Conservation (phyloP, 352 stramenopile genomes). For the Pythium grandisporangium region DNA sequence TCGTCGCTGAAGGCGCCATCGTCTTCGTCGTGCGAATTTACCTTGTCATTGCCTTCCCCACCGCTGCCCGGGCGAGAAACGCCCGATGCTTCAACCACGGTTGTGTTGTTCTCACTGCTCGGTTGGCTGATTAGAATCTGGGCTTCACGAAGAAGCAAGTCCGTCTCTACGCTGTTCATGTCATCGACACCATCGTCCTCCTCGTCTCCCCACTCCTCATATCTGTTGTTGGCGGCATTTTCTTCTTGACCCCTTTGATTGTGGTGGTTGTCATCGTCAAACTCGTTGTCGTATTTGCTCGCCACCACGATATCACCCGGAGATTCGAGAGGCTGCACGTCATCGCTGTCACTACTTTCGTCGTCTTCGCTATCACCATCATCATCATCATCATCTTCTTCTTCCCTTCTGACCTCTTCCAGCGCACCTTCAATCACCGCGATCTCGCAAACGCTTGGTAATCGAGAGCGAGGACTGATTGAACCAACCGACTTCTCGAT, state of each 20-base stretch:
- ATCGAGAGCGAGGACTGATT: too few species aligned
- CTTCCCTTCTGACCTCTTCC: not conserved
- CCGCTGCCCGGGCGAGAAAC: too few species aligned
- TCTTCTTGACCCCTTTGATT: too few species aligned
- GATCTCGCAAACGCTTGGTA: not conserved
- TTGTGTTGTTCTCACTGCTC: not conserved
- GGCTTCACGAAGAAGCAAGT: slow-evolving; percentile 28
- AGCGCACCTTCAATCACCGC: not conserved
- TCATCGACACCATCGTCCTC: not conserved
- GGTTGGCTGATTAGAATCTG: slow-evolving; percentile 14
- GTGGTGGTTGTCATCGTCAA: too few species aligned
- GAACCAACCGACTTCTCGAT: not conserved
- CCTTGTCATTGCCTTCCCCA: slow-evolving; percentile 1
- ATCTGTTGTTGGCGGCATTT: too few species aligned
- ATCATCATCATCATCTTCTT: not conserved
- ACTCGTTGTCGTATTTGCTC: too few species aligned
- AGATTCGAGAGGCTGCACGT: too few species aligned
- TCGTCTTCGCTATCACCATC: not conserved
- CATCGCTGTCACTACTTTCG: too few species aligned
- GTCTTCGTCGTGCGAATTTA: not conserved
- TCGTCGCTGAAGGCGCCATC: not conserved
- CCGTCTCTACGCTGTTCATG: slow-evolving; percentile 13
- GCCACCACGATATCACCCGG: too few species aligned
- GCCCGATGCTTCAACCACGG: too few species aligned
- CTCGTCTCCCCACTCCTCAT: not conserved